These are phyloP conservation scores for Phytophthora nicotianae DNA, from an alignment of 352 stramenopile species.

Conservation along the genomic window DNA sequence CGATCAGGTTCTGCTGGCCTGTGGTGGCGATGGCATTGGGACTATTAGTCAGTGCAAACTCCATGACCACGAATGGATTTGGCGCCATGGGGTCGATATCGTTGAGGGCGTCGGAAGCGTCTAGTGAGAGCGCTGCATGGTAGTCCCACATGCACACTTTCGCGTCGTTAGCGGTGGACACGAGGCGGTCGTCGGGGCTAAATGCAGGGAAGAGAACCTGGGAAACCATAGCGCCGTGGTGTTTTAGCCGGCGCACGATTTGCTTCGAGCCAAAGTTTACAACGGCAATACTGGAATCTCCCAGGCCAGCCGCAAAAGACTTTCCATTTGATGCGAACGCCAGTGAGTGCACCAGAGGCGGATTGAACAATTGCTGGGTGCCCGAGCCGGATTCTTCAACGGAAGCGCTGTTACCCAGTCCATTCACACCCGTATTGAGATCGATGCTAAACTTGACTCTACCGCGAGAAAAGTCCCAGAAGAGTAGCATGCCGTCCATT, in stretches of 20 bases:
- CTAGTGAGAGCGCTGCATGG: conserved; percentile 33
- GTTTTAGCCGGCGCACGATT: conserved; percentile 54
- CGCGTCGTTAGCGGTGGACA: conserved; percentile 71
- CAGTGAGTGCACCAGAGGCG: conserved; percentile 71
- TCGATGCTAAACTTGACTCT: conserved; percentile 74
- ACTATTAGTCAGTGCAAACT: conserved; percentile 46
- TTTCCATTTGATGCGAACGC: conserved; percentile 69
- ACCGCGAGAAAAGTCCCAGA: conserved; percentile 80
- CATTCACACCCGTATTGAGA: conserved; percentile 58
- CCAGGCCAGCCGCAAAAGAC: conserved; percentile 66
- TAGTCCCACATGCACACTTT: conserved; percentile 78
- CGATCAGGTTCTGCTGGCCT: conserved; percentile 53
- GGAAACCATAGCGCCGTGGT: conserved; percentile 58
- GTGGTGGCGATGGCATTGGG: conserved; percentile 67
- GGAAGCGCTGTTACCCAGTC: conserved; percentile 19
- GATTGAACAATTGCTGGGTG: conserved; percentile 76
- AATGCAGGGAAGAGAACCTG: conserved; percentile 73
- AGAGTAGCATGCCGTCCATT: conserved; percentile 70
- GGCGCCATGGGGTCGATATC: conserved; percentile 20
- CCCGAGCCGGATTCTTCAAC: conserved; percentile 3
- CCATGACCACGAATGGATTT: conserved; percentile 51
- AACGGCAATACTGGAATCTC: conserved; percentile 66
- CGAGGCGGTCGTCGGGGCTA: conserved; percentile 48
- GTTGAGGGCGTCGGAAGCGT: conserved; percentile 11
- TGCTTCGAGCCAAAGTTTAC: conserved; percentile 65